These are phyloP conservation scores for Candida germanica DNA, from an alignment of 805 yeast genomes.

Conservation along the genomic window DNA sequence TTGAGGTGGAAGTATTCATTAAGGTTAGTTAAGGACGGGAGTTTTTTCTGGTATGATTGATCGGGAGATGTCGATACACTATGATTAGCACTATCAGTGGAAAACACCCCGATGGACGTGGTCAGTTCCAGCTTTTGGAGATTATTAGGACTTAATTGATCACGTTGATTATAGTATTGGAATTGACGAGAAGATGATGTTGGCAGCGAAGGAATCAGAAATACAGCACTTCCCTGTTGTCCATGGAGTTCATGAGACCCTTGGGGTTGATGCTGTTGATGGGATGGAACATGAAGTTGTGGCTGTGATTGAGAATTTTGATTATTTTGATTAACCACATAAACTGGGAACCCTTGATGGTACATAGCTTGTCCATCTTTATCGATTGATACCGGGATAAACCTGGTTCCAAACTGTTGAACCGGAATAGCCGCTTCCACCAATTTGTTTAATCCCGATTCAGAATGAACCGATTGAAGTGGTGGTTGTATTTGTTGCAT, in stretches of 20 bases:
- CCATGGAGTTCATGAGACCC: constrained; percentile 3
- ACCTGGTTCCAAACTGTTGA: constrained; percentile 3
- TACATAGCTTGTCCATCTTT: constrained; percentile 30
- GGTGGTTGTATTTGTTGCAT: too few relatives aligned
- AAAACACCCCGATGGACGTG: constrained; percentile 27
- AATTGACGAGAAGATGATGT: background rate
- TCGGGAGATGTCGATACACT: constrained; percentile 38
- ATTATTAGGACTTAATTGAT: background rate
- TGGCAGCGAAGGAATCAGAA: constrained; percentile 9
- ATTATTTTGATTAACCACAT: constrained; percentile 24
- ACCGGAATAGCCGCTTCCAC: constrained; percentile 1
- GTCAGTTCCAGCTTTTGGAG: constrained; percentile 26
- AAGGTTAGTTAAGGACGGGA: constrained; percentile 29
- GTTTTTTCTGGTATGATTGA: constrained; percentile 8
- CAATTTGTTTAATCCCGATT: background rate
- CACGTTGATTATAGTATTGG: background rate
- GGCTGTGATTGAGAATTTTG: background rate
- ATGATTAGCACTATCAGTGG: constrained; percentile 23
- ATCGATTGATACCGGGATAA: constrained; percentile 29
- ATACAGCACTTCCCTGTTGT: constrained; percentile 9
- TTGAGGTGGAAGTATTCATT: constrained; percentile 31
- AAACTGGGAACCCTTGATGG: constrained; percentile 36
- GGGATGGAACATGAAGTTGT: background rate
- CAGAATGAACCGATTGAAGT: too few relatives aligned
- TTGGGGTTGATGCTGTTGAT: background rate